These are phyloP conservation scores for Fusarium tricinctum DNA, from an alignment of 2,329 filamentous ascomycete species.

Conservation along the genomic window DNA sequence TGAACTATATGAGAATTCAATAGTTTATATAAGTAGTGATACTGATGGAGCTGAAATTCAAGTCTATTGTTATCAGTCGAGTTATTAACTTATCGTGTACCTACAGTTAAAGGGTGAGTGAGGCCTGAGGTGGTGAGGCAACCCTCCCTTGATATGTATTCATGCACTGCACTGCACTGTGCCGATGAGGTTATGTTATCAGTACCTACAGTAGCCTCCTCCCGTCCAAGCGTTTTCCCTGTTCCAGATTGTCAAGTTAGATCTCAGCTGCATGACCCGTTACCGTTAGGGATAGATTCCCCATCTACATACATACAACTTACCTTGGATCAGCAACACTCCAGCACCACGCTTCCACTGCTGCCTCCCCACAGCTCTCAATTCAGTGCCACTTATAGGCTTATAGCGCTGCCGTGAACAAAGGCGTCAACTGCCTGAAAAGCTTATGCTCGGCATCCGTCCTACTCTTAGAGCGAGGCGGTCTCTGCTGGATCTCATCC, in stretches of 20 bases:
- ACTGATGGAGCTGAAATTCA: background rate
- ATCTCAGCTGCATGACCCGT: constrained; percentile 22
- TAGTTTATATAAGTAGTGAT: background rate
- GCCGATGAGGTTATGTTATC: constrained; percentile 12
- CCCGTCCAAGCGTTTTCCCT: constrained; percentile 17
- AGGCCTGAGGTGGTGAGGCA: background rate
- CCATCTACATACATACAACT: constrained; percentile 20
- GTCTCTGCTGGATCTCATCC: constrained; percentile 67
- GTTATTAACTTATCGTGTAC: background rate
- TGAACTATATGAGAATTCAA: background rate
- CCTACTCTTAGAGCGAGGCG: constrained; percentile 66
- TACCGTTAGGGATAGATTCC: constrained; percentile 10
- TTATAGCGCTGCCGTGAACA: constrained; percentile 29
- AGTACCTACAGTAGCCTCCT: constrained; percentile 5
- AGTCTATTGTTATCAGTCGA: background rate
- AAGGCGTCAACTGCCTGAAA: constrained; percentile 22
- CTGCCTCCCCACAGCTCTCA: constrained; percentile 16
- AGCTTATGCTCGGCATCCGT: constrained; percentile 65
- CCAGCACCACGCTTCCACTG: constrained; percentile 8
- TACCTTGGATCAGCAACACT: constrained; percentile 23
- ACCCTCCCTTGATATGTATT: background rate
- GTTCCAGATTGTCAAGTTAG: constrained; percentile 3
- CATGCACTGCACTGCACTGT: background rate
- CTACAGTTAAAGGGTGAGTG: background rate
- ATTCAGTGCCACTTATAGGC: constrained; percentile 12